These are phyloP conservation scores for Termitomyces sp. DNA, from an alignment of 768 basidiomycete species.

Conservation along the genomic window DNA sequence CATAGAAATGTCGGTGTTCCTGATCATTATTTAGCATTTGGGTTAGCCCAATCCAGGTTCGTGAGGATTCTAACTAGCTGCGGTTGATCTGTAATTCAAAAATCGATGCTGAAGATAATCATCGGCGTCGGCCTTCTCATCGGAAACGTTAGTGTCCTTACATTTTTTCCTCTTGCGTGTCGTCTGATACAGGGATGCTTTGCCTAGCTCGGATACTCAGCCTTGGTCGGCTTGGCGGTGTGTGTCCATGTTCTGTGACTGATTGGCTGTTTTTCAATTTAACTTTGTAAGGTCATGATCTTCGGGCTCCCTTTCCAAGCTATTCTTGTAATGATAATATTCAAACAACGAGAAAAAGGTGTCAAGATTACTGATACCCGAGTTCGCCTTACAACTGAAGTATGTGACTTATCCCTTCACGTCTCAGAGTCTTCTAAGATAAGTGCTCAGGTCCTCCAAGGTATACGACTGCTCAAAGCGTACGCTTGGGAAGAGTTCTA, in stretches of 20 bases:
- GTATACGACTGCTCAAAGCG: slow-evolving; percentile 60
- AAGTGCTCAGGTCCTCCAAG: slow-evolving; percentile 48
- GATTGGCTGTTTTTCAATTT: neutral
- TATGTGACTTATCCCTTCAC: slow-evolving; percentile 12
- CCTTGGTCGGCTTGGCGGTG: slow-evolving; percentile 56
- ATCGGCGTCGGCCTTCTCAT: slow-evolving; percentile 61
- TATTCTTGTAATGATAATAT: slow-evolving; percentile 46
- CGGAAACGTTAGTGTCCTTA: slow-evolving; percentile 36
- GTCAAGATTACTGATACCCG: slow-evolving; percentile 64
- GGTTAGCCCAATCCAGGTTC: slow-evolving; percentile 56
- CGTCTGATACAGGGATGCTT: neutral
- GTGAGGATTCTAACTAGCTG: neutral
- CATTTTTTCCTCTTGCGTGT: neutral
- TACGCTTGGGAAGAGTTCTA: slow-evolving; percentile 59
- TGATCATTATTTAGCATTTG: slow-evolving; percentile 34
- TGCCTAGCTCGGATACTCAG: slow-evolving; percentile 59
- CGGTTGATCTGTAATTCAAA: neutral
- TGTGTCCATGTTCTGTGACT: slow-evolving; percentile 9
- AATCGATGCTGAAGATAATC: slow-evolving; percentile 29
- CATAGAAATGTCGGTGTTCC: neutral
- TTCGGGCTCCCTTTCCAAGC: slow-evolving; percentile 57
- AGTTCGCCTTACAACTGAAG: slow-evolving; percentile 59
- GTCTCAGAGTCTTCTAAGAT: neutral
- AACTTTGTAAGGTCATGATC: slow-evolving; percentile 35
- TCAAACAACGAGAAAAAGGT: slow-evolving; percentile 45